Evolutionary conservation across 129 eudicot genomes (phyloP).

Genomic region (Centella asiatica): DNA sequence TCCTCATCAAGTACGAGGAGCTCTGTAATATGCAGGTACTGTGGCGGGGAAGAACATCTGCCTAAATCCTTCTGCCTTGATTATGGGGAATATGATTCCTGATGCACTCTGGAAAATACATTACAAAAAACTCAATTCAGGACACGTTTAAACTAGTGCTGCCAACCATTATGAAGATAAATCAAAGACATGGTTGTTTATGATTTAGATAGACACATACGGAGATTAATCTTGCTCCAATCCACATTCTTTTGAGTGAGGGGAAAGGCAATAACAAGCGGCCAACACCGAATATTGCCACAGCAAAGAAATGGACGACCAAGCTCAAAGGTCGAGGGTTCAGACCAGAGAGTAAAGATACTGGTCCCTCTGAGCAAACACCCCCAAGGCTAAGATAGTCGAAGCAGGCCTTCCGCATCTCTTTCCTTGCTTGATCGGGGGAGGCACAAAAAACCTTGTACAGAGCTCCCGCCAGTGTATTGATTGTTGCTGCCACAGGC

Average conservation of each 20-base stretch:
- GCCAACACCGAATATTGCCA: slow-evolving; percentile 25
- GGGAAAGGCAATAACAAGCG: slow-evolving; percentile 24
- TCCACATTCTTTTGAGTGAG: slow-evolving; percentile 23
- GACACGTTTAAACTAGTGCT: background rate
- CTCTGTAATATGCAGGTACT: slow-evolving; percentile 29
- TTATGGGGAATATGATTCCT: slow-evolving; percentile 23
- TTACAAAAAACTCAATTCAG: background rate
- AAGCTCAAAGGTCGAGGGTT: slow-evolving; percentile 25
- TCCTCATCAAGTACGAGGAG: slow-evolving; percentile 14
- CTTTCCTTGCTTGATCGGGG: slow-evolving; percentile 27
- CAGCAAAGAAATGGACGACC: slow-evolving; percentile 28
- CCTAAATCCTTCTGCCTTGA: slow-evolving; percentile 26
- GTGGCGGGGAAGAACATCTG: slow-evolving; percentile 30
- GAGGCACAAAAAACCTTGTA: slow-evolving; percentile 29
- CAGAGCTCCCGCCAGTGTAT: slow-evolving; percentile 22
- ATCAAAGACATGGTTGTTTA: background rate
- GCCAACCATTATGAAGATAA: background rate
- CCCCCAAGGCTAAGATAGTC: slow-evolving; percentile 29
- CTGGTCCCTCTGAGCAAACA: slow-evolving; percentile 19
- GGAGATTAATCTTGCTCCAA: slow-evolving; percentile 22
- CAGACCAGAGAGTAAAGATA: slow-evolving; percentile 19
- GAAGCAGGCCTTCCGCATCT: slow-evolving; percentile 28
- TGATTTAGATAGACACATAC: slow-evolving; percentile 4
- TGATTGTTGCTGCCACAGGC: slow-evolving; percentile 23
- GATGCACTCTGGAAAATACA: slow-evolving; percentile 21